A percentile compares a stretch with the other conserved stretches of the same genome.
phyloP scores from a whole-genome alignment of 768 basidiomycete genomes.

The Pleurotus tuber-regium region DNA sequence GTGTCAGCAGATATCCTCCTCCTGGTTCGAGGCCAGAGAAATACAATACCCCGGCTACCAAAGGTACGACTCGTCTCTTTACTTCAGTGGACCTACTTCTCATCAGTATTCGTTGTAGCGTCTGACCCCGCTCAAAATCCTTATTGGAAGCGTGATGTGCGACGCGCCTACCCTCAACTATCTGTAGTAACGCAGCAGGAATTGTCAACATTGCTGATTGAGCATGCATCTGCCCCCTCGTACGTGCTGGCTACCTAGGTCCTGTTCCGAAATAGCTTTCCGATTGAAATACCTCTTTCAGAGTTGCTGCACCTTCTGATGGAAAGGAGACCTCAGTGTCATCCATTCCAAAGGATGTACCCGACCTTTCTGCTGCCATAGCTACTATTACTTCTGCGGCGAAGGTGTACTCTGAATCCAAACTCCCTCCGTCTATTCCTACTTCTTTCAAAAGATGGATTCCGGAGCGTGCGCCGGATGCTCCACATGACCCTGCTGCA shows the following conservation, averaged over 20 bases:
- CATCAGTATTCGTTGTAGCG: constrained; percentile 37
- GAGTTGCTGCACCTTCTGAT: constrained; percentile 53
- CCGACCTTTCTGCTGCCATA: constrained; percentile 76
- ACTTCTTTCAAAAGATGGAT: constrained; percentile 70
- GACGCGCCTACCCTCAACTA: constrained; percentile 88
- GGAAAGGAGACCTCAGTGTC: constrained; percentile 39
- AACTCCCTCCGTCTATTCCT: constrained; percentile 74
- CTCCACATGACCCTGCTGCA: constrained; percentile 78
- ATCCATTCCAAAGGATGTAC: constrained; percentile 36
- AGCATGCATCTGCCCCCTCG: constrained; percentile 67
- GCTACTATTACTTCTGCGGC: constrained; percentile 53
- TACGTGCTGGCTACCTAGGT: constrained; percentile 45
- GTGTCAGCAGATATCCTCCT: constrained; percentile 74
- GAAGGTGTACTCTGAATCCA: constrained; percentile 59
- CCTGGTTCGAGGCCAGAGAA: constrained; percentile 87
- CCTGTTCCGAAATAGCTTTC: too few relatives aligned
- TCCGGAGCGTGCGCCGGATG: constrained; percentile 65
- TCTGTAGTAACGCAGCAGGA: constrained; percentile 86
- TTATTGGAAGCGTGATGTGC: constrained; percentile 96
- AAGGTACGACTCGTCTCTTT: constrained; percentile 48
- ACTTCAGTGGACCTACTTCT: background rate
- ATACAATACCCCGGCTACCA: constrained; percentile 86
- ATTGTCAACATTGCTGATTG: constrained; percentile 75
- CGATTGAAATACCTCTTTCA: too few relatives aligned
- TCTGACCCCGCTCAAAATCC: constrained; percentile 87